Conservation (phyloP, 768 basidiomycete genomes). For the Phylloporus arenicola region DNA sequence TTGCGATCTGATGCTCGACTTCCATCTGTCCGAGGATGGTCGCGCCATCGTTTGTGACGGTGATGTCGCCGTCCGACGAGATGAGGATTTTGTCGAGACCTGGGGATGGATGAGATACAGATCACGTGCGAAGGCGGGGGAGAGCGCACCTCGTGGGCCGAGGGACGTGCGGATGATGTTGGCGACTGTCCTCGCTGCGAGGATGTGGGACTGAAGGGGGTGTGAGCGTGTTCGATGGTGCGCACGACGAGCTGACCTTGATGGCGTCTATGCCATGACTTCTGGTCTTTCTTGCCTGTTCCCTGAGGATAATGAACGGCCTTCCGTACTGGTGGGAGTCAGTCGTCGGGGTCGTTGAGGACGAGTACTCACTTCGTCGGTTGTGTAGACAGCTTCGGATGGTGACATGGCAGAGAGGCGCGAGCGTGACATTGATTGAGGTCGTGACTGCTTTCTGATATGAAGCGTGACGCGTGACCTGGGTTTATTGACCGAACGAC, state of each 20-base stretch:
- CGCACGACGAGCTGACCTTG: slow-evolving; percentile 51
- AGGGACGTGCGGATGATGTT: slow-evolving; percentile 94
- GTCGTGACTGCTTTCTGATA: slow-evolving; percentile 24
- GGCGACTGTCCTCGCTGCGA: slow-evolving; percentile 88
- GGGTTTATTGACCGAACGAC: slow-evolving; percentile 6
- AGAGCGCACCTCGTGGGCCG: slow-evolving; percentile 76
- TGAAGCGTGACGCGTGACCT: slow-evolving; percentile 25
- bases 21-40: slow-evolving; percentile 99
- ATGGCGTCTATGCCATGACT: slow-evolving; percentile 92
- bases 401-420: slow-evolving; percentile 25
- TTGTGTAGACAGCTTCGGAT: slow-evolving; percentile 74
- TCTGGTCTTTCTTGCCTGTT: slow-evolving; percentile 89
- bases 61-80: slow-evolving; percentile 96
- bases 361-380: slow-evolving; percentile 63
- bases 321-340: slow-evolving; percentile 66
- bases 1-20: slow-evolving; percentile 98
- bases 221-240: slow-evolving; percentile 1
- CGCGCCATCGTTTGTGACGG: slow-evolving; percentile 98
- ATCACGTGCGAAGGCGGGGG: slow-evolving; percentile 2
- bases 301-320: slow-evolving; percentile 96
- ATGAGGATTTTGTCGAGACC: slow-evolving; percentile 94
- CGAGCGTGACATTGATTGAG: slow-evolving; percentile 24
- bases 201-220: slow-evolving; percentile 74
- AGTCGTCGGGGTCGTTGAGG: background rate
- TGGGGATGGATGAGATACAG: slow-evolving; percentile 28